Conservation (phyloP, 2,329 filamentous ascomycete genomes). For the Geosmithia flava region DNA sequence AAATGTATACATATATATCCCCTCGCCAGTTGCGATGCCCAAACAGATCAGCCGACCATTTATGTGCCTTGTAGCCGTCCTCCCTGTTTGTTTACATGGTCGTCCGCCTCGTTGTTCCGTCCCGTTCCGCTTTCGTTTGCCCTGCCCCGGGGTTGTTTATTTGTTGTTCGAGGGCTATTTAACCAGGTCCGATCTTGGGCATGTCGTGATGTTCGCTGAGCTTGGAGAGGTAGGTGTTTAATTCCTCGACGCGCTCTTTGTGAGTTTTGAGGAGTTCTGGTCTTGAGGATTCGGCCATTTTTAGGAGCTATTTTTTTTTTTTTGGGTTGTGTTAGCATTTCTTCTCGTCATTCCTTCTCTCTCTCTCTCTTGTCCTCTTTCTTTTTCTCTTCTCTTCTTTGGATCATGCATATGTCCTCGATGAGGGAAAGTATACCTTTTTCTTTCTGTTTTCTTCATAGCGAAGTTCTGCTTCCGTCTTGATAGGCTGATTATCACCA, state of each 20-base stretch:
- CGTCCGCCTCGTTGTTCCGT: no score
- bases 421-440: slow-evolving; percentile 38
- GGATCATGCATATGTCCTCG: no score
- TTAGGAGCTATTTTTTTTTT: no score
- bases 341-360: no score
- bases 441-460: slow-evolving; percentile 74
- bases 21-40: no score
- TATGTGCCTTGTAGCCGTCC: no score
- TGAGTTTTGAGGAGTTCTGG: slow-evolving; percentile 89
- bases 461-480: slow-evolving; percentile 74
- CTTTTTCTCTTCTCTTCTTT: no score
- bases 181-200: slow-evolving; percentile 55
- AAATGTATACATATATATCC: no score
- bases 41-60: no score
- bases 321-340: slow-evolving; percentile 1
- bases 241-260: slow-evolving; percentile 89
- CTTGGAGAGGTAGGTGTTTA: slow-evolving; percentile 86
- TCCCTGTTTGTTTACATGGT: no score
- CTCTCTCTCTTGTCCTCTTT: no score
- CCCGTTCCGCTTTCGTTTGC: not conserved
- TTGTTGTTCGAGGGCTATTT: slow-evolving; percentile 6
- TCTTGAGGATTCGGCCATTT: slow-evolving; percentile 52
- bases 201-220: slow-evolving; percentile 98
- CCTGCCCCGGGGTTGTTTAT: no score
- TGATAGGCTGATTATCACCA: slow-evolving; percentile 26